These are phyloP conservation scores for Rhodamnia rubescens DNA, from an alignment of 345 rosid species.

Conservation along the genomic window DNA sequence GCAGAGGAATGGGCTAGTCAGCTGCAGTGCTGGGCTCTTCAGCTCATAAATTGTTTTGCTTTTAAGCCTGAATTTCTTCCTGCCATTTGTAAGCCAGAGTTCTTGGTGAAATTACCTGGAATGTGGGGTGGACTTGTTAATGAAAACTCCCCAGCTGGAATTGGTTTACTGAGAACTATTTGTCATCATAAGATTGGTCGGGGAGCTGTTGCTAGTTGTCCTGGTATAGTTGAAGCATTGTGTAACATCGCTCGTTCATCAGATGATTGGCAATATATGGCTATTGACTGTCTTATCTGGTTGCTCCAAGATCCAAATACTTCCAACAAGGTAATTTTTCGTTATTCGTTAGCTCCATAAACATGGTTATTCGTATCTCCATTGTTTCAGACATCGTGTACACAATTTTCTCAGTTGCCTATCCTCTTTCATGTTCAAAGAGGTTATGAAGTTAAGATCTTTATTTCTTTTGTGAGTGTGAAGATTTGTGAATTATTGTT, in stretches of 20 bases:
- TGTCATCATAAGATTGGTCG: conserved; percentile 96
- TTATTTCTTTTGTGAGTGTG: background rate
- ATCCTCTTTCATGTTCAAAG: background rate
- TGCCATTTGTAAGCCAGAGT: conserved; percentile 78
- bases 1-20: conserved; percentile 99
- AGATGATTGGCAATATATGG: conserved; percentile 99
- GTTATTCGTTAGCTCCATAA: background rate
- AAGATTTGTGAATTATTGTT: background rate
- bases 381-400: background rate
- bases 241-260: conserved; percentile 93
- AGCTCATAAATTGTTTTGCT: conserved; percentile 99
- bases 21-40: conserved; percentile 99
- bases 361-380: background rate
- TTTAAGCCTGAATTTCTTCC: conserved; percentile 97
- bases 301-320: conserved; percentile 87
- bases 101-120: conserved; percentile 77
- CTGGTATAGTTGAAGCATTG: conserved; percentile 76
- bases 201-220: conserved; percentile 79
- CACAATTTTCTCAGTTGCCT: background rate
- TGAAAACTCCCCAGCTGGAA: conserved; percentile 98
- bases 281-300: conserved; percentile 97
- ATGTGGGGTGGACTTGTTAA: conserved; percentile 99
- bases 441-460: background rate
- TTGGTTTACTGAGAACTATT: conserved; percentile 85
- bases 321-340: conserved; percentile 49